These are phyloP conservation scores for Aspergillus funiculosus DNA, from an alignment of 495 filamentous ascomycete species.

Conservation along the genomic window DNA sequence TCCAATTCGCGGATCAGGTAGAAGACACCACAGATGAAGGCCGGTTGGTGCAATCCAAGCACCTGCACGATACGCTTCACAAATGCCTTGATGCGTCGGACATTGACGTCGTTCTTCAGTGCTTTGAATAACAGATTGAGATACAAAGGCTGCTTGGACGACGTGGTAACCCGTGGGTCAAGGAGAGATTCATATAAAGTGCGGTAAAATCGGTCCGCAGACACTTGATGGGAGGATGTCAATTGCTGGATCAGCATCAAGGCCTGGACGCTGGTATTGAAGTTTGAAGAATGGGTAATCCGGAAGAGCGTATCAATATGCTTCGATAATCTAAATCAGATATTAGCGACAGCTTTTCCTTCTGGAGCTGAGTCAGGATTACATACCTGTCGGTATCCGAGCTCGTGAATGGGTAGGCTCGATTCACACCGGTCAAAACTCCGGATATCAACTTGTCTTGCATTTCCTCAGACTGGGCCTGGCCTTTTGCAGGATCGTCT, in stretches of 20 bases:
- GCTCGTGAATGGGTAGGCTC: conserved; percentile 86
- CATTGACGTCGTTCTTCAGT: conserved; percentile 77
- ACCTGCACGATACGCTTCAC: conserved; percentile 88
- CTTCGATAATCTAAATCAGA: conserved; percentile 56
- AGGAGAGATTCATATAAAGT: conserved; percentile 92
- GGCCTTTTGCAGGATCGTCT: conserved; percentile 49
- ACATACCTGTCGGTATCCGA: conserved; percentile 67
- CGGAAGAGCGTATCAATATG: conserved; percentile 90
- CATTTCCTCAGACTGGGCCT: conserved; percentile 56
- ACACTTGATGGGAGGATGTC: conserved; percentile 66
- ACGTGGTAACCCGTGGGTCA: conserved; percentile 77
- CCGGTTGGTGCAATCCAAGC: conserved; percentile 78
- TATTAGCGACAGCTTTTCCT: conserved; percentile 15
- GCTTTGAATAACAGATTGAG: conserved; percentile 85
- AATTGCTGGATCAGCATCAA: conserved; percentile 95
- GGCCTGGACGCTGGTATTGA: conserved; percentile 96
- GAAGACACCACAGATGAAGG: conserved; percentile 84
- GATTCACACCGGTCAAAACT: conserved; percentile 88
- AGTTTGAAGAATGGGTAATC: conserved; percentile 95
- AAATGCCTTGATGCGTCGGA: conserved; percentile 89
- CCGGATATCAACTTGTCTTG: conserved; percentile 87
- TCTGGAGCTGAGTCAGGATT: neutral
- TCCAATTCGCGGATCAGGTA: conserved; percentile 82
- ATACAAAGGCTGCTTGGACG: conserved; percentile 93
- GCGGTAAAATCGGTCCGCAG: conserved; percentile 85